These are phyloP conservation scores for Pisolithus orientalis DNA, from an alignment of 768 basidiomycete species.

Conservation along the genomic window DNA sequence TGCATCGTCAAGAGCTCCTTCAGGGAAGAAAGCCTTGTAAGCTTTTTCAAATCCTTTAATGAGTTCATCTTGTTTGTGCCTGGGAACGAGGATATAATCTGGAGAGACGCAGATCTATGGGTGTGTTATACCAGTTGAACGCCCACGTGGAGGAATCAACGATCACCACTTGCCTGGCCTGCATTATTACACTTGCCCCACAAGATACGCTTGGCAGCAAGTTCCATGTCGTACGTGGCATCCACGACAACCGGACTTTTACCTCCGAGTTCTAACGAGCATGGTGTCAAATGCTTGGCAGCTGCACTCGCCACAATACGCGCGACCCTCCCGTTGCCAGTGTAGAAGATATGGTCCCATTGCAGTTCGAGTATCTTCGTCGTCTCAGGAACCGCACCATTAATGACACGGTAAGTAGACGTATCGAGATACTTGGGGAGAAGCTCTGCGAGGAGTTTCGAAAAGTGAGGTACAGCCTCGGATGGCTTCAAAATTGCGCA, in stretches of 20 bases:
- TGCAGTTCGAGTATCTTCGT: constrained; percentile 26
- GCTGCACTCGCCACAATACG: constrained; percentile 21
- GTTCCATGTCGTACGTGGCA: constrained; percentile 33
- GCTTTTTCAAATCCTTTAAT: constrained; percentile 38
- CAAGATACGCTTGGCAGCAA: constrained; percentile 58
- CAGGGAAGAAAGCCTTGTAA: constrained; percentile 46
- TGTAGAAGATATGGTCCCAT: constrained; percentile 34
- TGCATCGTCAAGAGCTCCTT: constrained; percentile 39
- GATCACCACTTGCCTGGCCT: constrained; percentile 43
- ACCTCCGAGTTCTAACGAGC: constrained; percentile 28
- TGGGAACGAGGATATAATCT: constrained; percentile 40
- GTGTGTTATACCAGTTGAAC: neutral
- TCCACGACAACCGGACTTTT: constrained; percentile 45
- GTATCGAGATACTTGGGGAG: constrained; percentile 51
- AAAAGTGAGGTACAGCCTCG: constrained; percentile 44
- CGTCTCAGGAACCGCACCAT: constrained; percentile 38
- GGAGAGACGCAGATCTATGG: constrained; percentile 35
- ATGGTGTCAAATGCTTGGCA: constrained; percentile 29
- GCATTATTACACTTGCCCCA: constrained; percentile 63
- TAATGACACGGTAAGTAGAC: constrained; percentile 46
- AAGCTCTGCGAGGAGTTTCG: constrained; percentile 45
- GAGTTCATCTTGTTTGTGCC: constrained; percentile 40
- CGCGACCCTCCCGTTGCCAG: constrained; percentile 26
- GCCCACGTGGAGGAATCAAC: neutral
- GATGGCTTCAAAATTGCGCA: constrained; percentile 63